phyloP scores from a whole-genome alignment of 208 protist species.

The Tetramitus jugosus region DNA sequence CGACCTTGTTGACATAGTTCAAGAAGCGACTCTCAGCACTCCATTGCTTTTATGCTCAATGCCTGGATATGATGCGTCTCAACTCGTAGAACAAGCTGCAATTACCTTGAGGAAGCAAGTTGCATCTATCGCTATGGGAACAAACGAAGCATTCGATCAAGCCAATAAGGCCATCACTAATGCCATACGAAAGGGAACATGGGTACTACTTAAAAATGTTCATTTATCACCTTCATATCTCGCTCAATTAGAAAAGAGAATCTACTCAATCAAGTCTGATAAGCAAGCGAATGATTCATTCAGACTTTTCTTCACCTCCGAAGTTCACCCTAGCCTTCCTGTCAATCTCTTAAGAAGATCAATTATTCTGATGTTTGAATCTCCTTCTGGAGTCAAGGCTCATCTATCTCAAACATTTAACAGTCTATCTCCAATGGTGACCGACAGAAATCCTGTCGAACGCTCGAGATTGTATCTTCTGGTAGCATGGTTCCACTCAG shows the following conservation, averaged over 20 bases:
- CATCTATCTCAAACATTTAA: conserved; percentile 72
- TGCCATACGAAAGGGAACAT: conserved; percentile 67
- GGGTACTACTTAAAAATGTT: conserved; percentile 97
- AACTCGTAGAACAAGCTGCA: conserved; percentile 75
- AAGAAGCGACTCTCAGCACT: conserved; percentile 51
- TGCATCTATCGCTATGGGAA: conserved; percentile 85
- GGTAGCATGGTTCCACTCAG: conserved; percentile 88
- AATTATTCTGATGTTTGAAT: conserved; percentile 84
- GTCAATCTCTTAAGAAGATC: conserved; percentile 59
- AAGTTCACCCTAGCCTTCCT: conserved; percentile 67
- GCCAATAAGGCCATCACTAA: conserved; percentile 78
- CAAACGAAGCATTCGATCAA: conserved; percentile 71
- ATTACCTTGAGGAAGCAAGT: conserved; percentile 48
- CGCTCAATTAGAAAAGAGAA: conserved; percentile 80
- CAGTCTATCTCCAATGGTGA: conserved; percentile 22
- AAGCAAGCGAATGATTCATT: conserved; percentile 59
- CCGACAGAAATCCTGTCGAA: conserved; percentile 47
- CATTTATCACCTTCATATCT: conserved; percentile 90
- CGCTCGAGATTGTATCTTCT: conserved; percentile 90
- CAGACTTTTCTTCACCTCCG: conserved; percentile 91
- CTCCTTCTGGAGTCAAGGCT: conserved; percentile 85
- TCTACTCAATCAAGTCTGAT: conserved; percentile 71
- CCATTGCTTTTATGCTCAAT: conserved; percentile 71
- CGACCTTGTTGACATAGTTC: conserved; percentile 34
- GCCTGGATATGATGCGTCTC: conserved; percentile 84